Evolutionary conservation across 805 yeast genomes (phyloP).

Genomic region (Metschnikowia santaceciliae): DNA sequence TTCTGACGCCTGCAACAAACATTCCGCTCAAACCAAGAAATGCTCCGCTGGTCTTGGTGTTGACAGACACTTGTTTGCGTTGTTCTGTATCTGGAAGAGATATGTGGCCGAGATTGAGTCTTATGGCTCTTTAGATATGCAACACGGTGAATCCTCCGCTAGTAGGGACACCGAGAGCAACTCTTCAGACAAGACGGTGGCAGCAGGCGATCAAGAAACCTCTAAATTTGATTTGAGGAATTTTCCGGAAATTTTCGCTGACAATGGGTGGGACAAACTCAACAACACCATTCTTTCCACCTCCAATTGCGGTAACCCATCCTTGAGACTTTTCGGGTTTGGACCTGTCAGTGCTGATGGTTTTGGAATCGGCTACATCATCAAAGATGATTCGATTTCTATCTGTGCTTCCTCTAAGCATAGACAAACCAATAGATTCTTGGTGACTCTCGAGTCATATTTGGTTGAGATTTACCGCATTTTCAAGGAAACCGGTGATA

Average conservation of each 20-base stretch:
- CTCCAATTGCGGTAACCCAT: slow-evolving; percentile 61
- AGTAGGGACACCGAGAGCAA: slow-evolving; percentile 10
- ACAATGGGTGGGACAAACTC: slow-evolving; percentile 81
- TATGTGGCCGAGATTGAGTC: slow-evolving; percentile 35
- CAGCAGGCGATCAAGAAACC: slow-evolving; percentile 16
- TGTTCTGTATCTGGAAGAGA: slow-evolving; percentile 82
- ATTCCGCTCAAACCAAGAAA: slow-evolving; percentile 60
- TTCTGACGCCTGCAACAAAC: slow-evolving; percentile 67
- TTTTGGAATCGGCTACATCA: slow-evolving; percentile 54
- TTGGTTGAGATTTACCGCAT: slow-evolving; percentile 42
- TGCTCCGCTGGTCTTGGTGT: slow-evolving; percentile 83
- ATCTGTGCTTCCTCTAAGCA: slow-evolving; percentile 58
- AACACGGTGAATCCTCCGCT: slow-evolving; percentile 9
- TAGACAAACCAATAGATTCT: slow-evolving; percentile 55
- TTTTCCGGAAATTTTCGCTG: slow-evolving; percentile 76
- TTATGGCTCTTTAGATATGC: slow-evolving; percentile 6
- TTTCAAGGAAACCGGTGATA: slow-evolving; percentile 22
- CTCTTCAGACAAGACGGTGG: slow-evolving; percentile 31
- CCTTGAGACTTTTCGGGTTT: slow-evolving; percentile 54
- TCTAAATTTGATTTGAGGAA: slow-evolving; percentile 21
- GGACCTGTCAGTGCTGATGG: slow-evolving; percentile 59
- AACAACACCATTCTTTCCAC: slow-evolving; percentile 66
- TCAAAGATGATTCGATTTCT: slow-evolving; percentile 48
- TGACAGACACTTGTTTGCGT: slow-evolving; percentile 85
- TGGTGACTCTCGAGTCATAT: slow-evolving; percentile 49